These are phyloP conservation scores for Fistulifera solaris DNA, from an alignment of 108 stramenopile species.

Conservation along the genomic window DNA sequence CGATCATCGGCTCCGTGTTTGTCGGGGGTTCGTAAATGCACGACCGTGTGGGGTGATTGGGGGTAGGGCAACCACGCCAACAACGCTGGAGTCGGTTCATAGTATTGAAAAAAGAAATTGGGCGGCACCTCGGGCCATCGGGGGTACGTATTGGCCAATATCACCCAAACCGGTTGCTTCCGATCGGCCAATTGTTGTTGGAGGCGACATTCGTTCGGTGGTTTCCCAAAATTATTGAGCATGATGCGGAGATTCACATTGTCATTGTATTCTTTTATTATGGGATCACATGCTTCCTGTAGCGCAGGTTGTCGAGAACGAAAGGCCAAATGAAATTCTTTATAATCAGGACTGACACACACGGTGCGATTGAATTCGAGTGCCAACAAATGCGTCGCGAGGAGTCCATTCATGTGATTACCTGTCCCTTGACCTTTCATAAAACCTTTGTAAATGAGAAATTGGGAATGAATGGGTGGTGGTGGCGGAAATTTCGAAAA, in stretches of 20 bases:
- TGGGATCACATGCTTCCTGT: neutral
- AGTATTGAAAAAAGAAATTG: conserved; percentile 13
- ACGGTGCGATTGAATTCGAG: conserved; percentile 36
- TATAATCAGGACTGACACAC: conserved; percentile 17
- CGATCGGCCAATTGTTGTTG: conserved; percentile 7
- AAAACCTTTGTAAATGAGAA: no score
- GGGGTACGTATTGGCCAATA: conserved; percentile 34
- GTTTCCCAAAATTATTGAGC: neutral
- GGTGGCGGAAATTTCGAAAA: no score
- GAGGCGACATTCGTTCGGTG: conserved; percentile 26
- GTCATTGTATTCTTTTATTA: conserved; percentile 2
- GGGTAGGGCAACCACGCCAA: conserved; percentile 15
- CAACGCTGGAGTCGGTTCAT: conserved; percentile 15
- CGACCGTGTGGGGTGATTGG: conserved; percentile 19
- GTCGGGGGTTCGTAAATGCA: conserved; percentile 39
- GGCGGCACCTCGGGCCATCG: conserved; percentile 23
- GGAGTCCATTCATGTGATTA: conserved; percentile 32
- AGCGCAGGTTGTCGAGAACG: neutral
- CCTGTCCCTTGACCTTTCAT: conserved; percentile 35
- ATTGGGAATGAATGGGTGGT: no score
- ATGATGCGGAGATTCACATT: neutral
- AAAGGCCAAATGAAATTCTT: conserved; percentile 8
- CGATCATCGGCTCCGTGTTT: conserved; percentile 13
- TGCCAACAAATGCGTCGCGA: conserved; percentile 35
- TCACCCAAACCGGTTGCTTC: conserved; percentile 4